These are phyloP conservation scores for Camellia japonica DNA, from an alignment of 148 eudicot species.

Conservation along the genomic window DNA sequence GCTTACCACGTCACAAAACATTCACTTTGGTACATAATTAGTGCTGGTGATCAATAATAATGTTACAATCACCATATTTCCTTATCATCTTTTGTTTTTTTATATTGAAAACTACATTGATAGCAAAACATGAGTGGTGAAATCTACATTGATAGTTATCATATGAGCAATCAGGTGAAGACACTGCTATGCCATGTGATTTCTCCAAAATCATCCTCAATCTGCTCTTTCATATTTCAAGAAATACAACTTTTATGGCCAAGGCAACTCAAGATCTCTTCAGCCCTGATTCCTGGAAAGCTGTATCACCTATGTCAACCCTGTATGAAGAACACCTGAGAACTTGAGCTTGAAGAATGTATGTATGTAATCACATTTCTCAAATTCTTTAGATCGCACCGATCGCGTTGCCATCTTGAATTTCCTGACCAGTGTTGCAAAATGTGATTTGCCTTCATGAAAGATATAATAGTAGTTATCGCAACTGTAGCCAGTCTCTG, in stretches of 20 bases:
- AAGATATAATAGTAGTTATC: slow-evolving; percentile 49
- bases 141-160: too few relatives aligned
- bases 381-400: slow-evolving; percentile 55
- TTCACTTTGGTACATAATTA: too few relatives aligned
- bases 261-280: slow-evolving; percentile 72
- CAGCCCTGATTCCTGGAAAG: slow-evolving; percentile 85
- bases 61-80: too few relatives aligned
- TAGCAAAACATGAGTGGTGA: too few relatives aligned
- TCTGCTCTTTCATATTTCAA: slow-evolving; percentile 58
- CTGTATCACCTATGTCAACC: slow-evolving; percentile 82
- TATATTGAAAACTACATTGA: too few relatives aligned
- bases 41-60: too few relatives aligned
- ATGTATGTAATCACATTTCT: slow-evolving; percentile 91
- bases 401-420: slow-evolving; percentile 71
- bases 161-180: slow-evolving; percentile 38
- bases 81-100: too few relatives aligned
- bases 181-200: slow-evolving; percentile 39
- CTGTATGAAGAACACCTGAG: slow-evolving; percentile 63
- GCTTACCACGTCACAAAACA: too few relatives aligned
- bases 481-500: slow-evolving; percentile 89
- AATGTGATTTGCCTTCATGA: slow-evolving; percentile 76
- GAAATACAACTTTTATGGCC: slow-evolving; percentile 74
- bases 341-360: slow-evolving; percentile 90
- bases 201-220: slow-evolving; percentile 56
- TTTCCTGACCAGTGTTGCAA: slow-evolving; percentile 78